A percentile compares a stretch with the other conserved stretches of the same genome.
phyloP scores from a whole-genome alignment of 2,329 filamentous ascomycete genomes.

The Exophiala viscosa region DNA sequence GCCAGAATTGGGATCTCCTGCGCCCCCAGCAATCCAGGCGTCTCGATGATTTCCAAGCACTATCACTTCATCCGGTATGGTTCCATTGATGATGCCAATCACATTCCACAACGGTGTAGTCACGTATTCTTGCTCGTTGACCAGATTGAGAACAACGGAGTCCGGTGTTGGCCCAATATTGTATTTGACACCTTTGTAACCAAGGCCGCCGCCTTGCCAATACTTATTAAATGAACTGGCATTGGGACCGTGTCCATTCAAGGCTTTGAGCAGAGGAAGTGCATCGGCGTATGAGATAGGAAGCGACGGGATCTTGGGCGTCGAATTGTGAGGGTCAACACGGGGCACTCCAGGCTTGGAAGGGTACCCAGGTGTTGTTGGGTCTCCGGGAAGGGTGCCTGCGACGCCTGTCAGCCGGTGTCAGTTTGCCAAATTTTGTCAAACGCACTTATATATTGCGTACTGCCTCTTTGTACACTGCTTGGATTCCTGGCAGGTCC shows the following conservation, averaged over 20 bases:
- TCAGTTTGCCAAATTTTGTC: constrained; percentile 3
- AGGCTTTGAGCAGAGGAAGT: constrained; percentile 77
- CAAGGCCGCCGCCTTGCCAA: constrained; percentile 70
- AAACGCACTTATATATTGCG: constrained; percentile 70
- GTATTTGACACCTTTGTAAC: constrained; percentile 78
- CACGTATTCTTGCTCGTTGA: constrained; percentile 76
- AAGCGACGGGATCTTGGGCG: constrained; percentile 81
- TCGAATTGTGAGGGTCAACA: constrained; percentile 63
- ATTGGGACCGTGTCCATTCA: constrained; percentile 83
- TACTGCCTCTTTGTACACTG: constrained; percentile 84
- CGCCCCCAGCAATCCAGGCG: constrained; percentile 83
- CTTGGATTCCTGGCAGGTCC: constrained; percentile 84
- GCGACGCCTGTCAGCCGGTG: constrained; percentile 23
- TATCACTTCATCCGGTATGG: constrained; percentile 74
- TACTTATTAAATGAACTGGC: constrained; percentile 67
- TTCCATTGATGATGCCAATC: constrained; percentile 84
- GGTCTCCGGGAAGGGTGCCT: constrained; percentile 65
- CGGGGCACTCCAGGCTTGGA: constrained; percentile 86
- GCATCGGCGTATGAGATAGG: constrained; percentile 88
- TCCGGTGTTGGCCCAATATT: constrained; percentile 79
- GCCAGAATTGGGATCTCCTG: constrained; percentile 77
- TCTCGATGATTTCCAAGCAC: constrained; percentile 90
- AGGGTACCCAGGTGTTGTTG: constrained; percentile 89
- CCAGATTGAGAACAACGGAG: constrained; percentile 63
- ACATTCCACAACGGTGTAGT: constrained; percentile 86